A percentile compares a stretch with the other conserved stretches of the same genome.
phyloP scores from a whole-genome alignment of 352 stramenopile genomes.

The Globisporangium paroecandrum region DNA sequence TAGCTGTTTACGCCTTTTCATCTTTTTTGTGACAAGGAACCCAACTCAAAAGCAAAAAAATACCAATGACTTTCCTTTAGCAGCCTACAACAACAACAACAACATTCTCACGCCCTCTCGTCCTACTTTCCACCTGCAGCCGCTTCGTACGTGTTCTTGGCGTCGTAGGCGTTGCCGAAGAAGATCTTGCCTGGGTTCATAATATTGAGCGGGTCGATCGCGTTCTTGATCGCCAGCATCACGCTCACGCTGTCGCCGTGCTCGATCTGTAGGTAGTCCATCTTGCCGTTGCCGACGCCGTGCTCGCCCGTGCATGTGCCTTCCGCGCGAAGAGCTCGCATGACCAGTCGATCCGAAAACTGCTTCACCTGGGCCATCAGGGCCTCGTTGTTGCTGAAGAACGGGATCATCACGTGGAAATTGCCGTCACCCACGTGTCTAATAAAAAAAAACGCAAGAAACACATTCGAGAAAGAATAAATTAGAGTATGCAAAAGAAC shows the following conservation, averaged over 20 bases:
- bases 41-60: no score
- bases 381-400: constrained; percentile 78
- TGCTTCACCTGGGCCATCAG: constrained; percentile 84
- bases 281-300: constrained; percentile 95
- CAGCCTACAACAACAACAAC: no score
- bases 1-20: no score
- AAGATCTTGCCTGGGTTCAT: constrained; percentile 98
- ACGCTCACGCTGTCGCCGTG: constrained; percentile 89
- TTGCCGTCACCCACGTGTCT: constrained; percentile 94
- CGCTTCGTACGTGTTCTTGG: constrained; percentile 14
- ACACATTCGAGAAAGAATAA: neutral
- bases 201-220: constrained; percentile 94
- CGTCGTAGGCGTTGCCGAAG: constrained; percentile 40
- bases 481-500: constrained; percentile 2
- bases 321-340: constrained; percentile 85
- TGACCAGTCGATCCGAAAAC: constrained; percentile 85
- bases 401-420: constrained; percentile 97
- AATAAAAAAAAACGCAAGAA: constrained; percentile 1
- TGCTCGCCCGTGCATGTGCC: constrained; percentile 99
- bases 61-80: no score
- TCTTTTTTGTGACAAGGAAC: no score
- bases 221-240: constrained; percentile 94
- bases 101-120: neutral
- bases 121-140: neutral
- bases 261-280: constrained; percentile 88